Evolutionary conservation across 331 rosid genomes (phyloP), one percentile per base, ranked within the genome.

Genomic region (Saraca asoca): DNA sequence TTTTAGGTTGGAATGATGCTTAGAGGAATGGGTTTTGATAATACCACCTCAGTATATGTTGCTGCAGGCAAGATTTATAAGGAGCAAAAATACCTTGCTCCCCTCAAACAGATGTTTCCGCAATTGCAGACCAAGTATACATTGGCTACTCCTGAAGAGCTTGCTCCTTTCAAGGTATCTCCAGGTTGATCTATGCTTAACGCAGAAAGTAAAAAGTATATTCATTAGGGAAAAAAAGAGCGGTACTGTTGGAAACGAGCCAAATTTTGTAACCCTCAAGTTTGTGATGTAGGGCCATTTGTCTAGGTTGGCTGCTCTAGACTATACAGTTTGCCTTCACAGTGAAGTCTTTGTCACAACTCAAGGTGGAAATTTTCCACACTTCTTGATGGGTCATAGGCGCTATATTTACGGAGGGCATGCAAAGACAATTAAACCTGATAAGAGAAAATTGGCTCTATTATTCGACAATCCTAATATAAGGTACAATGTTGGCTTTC

Each of bases 341-440:
- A 93, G 98, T 73, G 98, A 93, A 83, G 98, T 85, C 43, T 93
- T 93, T 78, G 91, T 90, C 69, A 93, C 98, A 54, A 93, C 96
- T 52, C 98, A 93, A 73, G 98, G 97, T 51, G 98, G 98, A 37
- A 93, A 93, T 75, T 93, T 93, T 64, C 98, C 98, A 48, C 98
- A 93, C 78, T 93, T 93, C 84, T 86, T 93, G 87, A 93, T 78
- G 84, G 98, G 98, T 68, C 98, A 90, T 73, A 76, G 98, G 73
- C 88, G 95, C 58, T 90, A 93, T 71, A 71, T 85, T 24, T 82
- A 76, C 60, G 97, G 84, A 0, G 98, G 98, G 61, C 98, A 93
- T 83, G 78, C 98, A 35, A 93, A 87, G 82, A 90, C 98, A 16
- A 70, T 93, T 79, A 93, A 81, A 80, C 98, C 98, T 2, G 98